A percentile compares a stretch with the other conserved stretches of the same genome.
phyloP scores from a whole-genome alignment of 2,329 filamentous ascomycete genomes.

The Colletotrichum limetticola region DNA sequence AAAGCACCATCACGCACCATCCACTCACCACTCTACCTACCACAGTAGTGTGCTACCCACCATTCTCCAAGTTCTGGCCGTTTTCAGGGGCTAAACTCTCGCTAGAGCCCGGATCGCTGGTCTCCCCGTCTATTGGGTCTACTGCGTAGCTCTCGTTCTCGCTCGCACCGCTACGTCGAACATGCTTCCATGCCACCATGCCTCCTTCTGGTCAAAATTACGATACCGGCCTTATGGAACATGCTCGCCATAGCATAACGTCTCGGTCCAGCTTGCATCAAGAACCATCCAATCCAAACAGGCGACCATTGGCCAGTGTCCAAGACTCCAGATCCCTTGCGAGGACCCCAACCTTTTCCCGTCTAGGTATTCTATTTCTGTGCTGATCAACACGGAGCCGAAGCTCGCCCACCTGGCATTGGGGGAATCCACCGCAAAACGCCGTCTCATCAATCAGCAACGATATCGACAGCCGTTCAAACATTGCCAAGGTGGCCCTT shows the following conservation, averaged over 20 bases:
- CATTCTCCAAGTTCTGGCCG: constrained; percentile 7
- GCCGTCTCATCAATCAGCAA: constrained; percentile 33
- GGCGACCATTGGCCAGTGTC: not conserved
- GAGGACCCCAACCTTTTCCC: not conserved
- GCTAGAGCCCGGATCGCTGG: constrained; percentile 19
- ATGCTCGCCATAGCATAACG: constrained; percentile 20
- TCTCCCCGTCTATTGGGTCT: not conserved
- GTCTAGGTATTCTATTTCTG: not conserved
- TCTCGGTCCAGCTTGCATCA: not conserved
- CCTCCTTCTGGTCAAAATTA: constrained; percentile 14
- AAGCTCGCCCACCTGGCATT: not conserved
- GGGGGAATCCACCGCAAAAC: not conserved
- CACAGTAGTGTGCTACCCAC: not conserved
- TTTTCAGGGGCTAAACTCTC: constrained; percentile 28
- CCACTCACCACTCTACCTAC: too few species aligned
- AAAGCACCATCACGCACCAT: not conserved
- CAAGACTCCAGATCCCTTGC: not conserved
- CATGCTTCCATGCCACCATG: constrained; percentile 23
- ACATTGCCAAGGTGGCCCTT: constrained; percentile 26
- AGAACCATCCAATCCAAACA: not conserved
- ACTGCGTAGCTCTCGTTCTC: constrained; percentile 8
- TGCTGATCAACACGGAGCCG: not conserved
- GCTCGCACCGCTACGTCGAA: constrained; percentile 21
- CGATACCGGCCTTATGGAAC: constrained; percentile 24
- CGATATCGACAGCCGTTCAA: constrained; percentile 21